A percentile compares a stretch with the other conserved stretches of the same genome.
These are phyloP conservation scores for Gryganskiella cystojenkinii DNA, from an alignment of 192 early-diverging fungal genomes.

Conservation along the genomic window DNA sequence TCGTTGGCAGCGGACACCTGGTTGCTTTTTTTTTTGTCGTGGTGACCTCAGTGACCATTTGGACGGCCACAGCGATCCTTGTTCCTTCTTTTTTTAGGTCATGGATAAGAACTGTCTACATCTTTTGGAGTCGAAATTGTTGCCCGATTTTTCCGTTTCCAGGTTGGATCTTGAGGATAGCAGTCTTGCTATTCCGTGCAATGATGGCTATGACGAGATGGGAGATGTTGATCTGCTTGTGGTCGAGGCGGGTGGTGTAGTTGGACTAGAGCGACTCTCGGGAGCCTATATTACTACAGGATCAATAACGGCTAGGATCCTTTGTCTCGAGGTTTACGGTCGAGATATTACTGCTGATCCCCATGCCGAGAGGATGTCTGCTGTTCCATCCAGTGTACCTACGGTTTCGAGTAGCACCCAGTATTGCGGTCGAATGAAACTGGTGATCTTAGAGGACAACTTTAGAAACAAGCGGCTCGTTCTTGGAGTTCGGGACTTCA, in stretches of 20 bases:
- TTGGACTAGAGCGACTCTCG: constrained; percentile 5
- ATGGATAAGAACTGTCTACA: neutral
- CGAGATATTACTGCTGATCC: constrained; percentile 2
- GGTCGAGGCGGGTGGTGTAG: neutral
- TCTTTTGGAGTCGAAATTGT: neutral
- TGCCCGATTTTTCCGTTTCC: neutral
- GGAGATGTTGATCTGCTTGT: neutral
- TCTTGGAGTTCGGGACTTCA: constrained; percentile 2
- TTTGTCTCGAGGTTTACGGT: neutral
- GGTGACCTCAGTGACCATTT: no score
- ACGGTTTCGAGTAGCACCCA: neutral
- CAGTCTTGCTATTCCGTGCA: neutral
- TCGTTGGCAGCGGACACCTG: no score
- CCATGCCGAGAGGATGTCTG: constrained; percentile 5
- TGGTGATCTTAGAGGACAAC: constrained; percentile 4
- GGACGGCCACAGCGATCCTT: no score
- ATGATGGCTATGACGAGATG: constrained; percentile 10
- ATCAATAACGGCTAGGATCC: neutral
- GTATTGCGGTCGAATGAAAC: neutral
- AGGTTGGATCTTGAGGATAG: neutral
- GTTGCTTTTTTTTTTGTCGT: no score
- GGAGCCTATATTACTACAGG: constrained; percentile 7
- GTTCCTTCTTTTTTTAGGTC: no score
- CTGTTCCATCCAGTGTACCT: constrained; percentile 4
- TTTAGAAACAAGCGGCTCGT: constrained; percentile 8